Conservation (phyloP, 495 filamentous ascomycete genomes). For the Lichenothelia convexa region DNA sequence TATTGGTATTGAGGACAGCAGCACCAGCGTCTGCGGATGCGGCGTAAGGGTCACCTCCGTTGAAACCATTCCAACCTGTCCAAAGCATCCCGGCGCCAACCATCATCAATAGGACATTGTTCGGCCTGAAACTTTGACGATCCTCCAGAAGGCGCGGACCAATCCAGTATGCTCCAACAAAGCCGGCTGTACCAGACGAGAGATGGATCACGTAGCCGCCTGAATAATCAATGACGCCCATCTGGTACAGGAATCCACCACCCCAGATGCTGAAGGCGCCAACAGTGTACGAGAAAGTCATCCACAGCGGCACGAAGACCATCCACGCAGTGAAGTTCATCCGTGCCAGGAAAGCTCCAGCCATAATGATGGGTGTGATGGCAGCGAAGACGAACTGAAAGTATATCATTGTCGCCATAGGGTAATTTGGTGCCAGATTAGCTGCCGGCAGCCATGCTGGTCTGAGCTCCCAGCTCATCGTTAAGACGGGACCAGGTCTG, state of each 20-base stretch:
- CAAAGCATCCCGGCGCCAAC: too few relatives aligned
- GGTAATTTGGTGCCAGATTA: slow-evolving; percentile 23
- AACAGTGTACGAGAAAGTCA: slow-evolving; percentile 31
- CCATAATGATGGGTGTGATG: slow-evolving; percentile 35
- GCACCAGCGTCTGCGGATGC: too few relatives aligned
- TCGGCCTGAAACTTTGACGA: slow-evolving; percentile 31
- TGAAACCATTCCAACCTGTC: too few relatives aligned
- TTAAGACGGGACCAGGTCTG: slow-evolving; percentile 31
- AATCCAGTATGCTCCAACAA: slow-evolving; percentile 35
- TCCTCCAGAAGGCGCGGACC: slow-evolving; percentile 32
- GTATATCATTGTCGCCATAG: slow-evolving; percentile 37
- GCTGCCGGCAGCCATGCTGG: slow-evolving; percentile 30
- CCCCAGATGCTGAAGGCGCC: slow-evolving; percentile 35
- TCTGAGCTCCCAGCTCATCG: slow-evolving; percentile 27
- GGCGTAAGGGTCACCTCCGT: too few relatives aligned
- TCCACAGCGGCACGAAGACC: slow-evolving; percentile 38
- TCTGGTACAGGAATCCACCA: slow-evolving; percentile 32
- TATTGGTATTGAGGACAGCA: too few relatives aligned
- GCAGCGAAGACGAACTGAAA: slow-evolving; percentile 44
- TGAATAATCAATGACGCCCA: slow-evolving; percentile 38
- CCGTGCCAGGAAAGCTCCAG: slow-evolving; percentile 31
- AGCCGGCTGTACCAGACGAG: slow-evolving; percentile 36
- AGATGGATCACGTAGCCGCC: slow-evolving; percentile 42
- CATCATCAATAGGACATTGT: too few relatives aligned
- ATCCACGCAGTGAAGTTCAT: slow-evolving; percentile 40